Percentiles rank a stretch among this genome's conserved stretches.
These are phyloP conservation scores for Mortierella polycephala DNA, from an alignment of 371 early-diverging fungal genomes.

Conservation along the genomic window DNA sequence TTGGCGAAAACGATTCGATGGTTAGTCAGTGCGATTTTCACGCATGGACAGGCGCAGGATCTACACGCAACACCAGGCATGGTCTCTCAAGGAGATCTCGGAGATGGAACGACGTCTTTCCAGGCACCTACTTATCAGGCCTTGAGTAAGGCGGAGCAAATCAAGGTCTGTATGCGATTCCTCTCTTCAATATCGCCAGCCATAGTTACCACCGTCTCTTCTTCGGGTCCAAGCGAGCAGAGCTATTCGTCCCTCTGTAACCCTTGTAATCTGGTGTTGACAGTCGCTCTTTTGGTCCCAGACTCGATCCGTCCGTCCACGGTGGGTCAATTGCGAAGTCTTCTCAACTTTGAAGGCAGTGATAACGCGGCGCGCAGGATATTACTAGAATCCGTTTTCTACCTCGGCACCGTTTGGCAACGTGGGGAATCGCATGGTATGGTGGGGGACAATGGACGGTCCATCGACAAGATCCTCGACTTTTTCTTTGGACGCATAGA, in stretches of 20 bases:
- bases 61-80: not conserved
- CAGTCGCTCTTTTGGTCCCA: slow-evolving; percentile 24
- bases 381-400: slow-evolving; percentile 20
- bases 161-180: slow-evolving; percentile 34
- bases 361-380: slow-evolving; percentile 29
- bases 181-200: slow-evolving; percentile 27
- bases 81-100: slow-evolving; percentile 5
- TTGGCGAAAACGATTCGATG: slow-evolving; percentile 18
- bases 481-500: slow-evolving; percentile 17
- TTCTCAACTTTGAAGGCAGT: slow-evolving; percentile 32
- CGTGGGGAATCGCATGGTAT: slow-evolving; percentile 1
- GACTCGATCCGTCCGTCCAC: slow-evolving; percentile 31
- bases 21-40: slow-evolving; percentile 9
- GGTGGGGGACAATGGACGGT: slow-evolving; percentile 4
- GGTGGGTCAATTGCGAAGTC: slow-evolving; percentile 24
- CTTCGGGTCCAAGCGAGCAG: slow-evolving; percentile 5
- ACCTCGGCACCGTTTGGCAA: slow-evolving; percentile 37
- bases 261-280: slow-evolving; percentile 29
- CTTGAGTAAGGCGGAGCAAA: slow-evolving; percentile 7
- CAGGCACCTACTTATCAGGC: not conserved
- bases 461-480: slow-evolving; percentile 23
- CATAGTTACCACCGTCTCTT: slow-evolving; percentile 7
- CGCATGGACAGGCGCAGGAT: not conserved
- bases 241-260: slow-evolving; percentile 40
- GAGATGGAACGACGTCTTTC: not conserved